A percentile compares a stretch with the other conserved stretches of the same genome.
Evolutionary conservation across 441 rosid genomes (phyloP).

Genomic region (Adansonia rubrostipa): DNA sequence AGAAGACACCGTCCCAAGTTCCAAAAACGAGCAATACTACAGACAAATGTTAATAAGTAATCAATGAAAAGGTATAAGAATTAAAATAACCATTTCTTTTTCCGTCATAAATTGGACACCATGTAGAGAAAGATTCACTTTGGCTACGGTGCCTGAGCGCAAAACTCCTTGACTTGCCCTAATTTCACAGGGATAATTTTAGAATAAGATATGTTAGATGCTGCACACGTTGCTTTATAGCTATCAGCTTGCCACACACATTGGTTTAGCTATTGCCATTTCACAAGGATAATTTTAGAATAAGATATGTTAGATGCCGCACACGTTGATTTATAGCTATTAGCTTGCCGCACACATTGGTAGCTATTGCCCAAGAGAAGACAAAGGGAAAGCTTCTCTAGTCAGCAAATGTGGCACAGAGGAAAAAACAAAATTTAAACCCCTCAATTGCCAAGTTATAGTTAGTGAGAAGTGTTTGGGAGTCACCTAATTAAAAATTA

Average conservation of each 20-base stretch:
- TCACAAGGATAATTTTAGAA: neutral
- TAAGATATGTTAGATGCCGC: neutral
- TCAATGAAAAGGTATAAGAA: neutral
- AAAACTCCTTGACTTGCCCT: neutral
- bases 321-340: neutral
- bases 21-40: neutral
- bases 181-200: conserved; percentile 3
- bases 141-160: neutral
- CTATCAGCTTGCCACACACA: neutral
- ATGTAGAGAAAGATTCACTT: neutral
- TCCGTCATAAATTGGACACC: conserved; percentile 9
- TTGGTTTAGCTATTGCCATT: neutral
- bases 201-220: neutral
- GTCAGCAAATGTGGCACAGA: neutral
- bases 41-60: neutral
- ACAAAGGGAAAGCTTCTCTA: neutral
- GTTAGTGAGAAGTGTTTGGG: neutral
- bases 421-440: neutral
- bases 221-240: neutral
- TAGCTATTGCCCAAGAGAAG: neutral
- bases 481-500: neutral
- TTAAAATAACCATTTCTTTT: neutral
- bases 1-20: neutral
- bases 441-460: neutral
- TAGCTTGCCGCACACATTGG: neutral